These are phyloP conservation scores for Camelina hispida DNA, from an alignment of 345 rosid species.

Conservation along the genomic window DNA sequence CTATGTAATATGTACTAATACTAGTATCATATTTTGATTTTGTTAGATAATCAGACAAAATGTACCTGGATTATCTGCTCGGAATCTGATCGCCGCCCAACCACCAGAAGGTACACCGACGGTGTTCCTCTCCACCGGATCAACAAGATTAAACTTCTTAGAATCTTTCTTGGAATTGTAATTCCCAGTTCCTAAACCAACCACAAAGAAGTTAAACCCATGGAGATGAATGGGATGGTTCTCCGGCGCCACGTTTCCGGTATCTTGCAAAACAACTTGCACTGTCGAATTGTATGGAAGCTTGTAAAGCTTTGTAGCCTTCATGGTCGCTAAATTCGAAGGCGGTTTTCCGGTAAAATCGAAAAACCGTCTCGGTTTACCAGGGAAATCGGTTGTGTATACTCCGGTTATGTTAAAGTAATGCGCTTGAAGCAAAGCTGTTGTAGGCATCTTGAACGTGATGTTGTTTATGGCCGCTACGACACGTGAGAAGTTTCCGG, in stretches of 20 bases:
- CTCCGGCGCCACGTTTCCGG: constrained; percentile 75
- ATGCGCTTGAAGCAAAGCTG: constrained; percentile 75
- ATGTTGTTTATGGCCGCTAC: constrained; percentile 81
- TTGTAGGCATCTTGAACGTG: constrained; percentile 74
- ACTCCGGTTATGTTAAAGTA: constrained; percentile 70
- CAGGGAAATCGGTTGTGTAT: constrained; percentile 81
- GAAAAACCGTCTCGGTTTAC: constrained; percentile 51
- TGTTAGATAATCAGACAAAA: background rate
- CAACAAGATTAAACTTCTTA: constrained; percentile 74
- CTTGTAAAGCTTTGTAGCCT: constrained; percentile 72
- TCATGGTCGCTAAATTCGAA: constrained; percentile 60
- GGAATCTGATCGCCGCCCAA: constrained; percentile 84
- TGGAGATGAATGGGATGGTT: constrained; percentile 93
- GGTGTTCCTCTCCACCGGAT: constrained; percentile 96
- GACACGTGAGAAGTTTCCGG: constrained; percentile 55
- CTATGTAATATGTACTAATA: background rate
- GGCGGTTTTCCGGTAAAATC: constrained; percentile 76
- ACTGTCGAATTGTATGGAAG: constrained; percentile 69
- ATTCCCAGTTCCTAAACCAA: constrained; percentile 82
- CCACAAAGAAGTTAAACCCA: constrained; percentile 82
- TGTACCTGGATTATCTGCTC: constrained; percentile 93
- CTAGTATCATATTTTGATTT: background rate
- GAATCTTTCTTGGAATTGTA: constrained; percentile 61
- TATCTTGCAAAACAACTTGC: constrained; percentile 81
- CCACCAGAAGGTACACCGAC: constrained; percentile 89